Percentiles rank a stretch among this genome's conserved stretches.
phyloP scores from a whole-genome alignment of 2,329 filamentous ascomycete genomes.

The Sporothrix mexicana region DNA sequence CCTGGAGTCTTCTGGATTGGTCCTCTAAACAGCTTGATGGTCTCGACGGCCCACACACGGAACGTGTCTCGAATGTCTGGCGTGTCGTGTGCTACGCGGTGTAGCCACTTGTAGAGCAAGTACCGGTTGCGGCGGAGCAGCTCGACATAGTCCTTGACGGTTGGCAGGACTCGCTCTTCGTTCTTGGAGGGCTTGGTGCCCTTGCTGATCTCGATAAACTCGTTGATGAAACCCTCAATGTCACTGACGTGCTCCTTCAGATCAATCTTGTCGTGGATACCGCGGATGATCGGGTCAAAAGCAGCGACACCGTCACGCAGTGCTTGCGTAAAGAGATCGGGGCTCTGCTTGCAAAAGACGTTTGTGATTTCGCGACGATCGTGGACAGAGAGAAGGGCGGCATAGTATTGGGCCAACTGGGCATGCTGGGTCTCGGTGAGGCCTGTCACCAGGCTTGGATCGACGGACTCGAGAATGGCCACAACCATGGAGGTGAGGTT shows the following conservation, averaged over 20 bases:
- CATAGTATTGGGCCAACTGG: constrained; percentile 71
- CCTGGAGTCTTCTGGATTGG: background rate
- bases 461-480: constrained; percentile 64
- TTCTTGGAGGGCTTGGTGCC: constrained; percentile 46
- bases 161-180: constrained; percentile 53
- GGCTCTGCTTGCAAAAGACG: constrained; percentile 69
- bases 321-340: constrained; percentile 74
- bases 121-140: constrained; percentile 69
- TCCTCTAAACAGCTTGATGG: constrained; percentile 60
- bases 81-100: constrained; percentile 71
- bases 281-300: constrained; percentile 76
- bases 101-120: constrained; percentile 71
- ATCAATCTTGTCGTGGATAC: constrained; percentile 73
- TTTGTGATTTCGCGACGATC: constrained; percentile 75
- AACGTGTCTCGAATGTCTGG: constrained; percentile 68
- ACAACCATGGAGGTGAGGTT: constrained; percentile 63
- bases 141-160: constrained; percentile 73
- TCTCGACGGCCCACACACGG: constrained; percentile 64
- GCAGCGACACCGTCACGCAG: constrained; percentile 69
- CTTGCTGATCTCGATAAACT: constrained; percentile 68
- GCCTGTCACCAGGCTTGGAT: constrained; percentile 52
- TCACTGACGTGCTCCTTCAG: constrained; percentile 71
- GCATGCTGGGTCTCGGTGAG: constrained; percentile 66
- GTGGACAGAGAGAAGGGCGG: constrained; percentile 70
- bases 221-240: constrained; percentile 70